phyloP scores from a whole-genome alignment of 345 rosid genomes.

The Eucalyptus erythrocorys region DNA sequence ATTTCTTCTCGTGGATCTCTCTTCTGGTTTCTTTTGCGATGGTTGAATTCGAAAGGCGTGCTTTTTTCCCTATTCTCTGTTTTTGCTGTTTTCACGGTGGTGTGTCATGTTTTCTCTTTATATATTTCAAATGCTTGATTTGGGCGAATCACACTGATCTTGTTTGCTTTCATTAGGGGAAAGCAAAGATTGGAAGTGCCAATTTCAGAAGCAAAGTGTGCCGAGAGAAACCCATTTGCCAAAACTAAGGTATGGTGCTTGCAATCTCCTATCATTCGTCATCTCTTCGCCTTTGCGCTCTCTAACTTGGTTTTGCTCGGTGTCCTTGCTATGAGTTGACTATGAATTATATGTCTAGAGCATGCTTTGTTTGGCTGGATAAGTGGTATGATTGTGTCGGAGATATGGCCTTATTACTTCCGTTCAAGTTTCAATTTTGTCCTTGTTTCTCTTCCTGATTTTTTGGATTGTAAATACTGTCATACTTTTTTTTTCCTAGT shows the following conservation, averaged over 20 bases:
- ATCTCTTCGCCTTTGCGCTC: background rate
- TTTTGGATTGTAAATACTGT: background rate
- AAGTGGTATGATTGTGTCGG: background rate
- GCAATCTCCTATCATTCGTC: background rate
- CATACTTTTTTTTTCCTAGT: background rate
- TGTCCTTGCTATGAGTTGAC: background rate
- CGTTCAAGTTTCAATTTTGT: background rate
- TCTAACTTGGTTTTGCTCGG: background rate
- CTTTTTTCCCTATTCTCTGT: background rate
- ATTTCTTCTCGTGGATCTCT: background rate
- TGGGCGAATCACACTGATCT: background rate
- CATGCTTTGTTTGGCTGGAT: background rate
- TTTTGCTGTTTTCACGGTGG: background rate
- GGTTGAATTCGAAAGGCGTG: background rate
- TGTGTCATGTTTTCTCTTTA: background rate
- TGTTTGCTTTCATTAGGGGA: constrained; percentile 23
- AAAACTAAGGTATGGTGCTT: constrained; percentile 40
- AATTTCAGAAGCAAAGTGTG: constrained; percentile 2
- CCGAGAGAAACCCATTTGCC: constrained; percentile 19
- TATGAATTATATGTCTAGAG: background rate
- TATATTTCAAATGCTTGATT: background rate
- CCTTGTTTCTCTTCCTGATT: background rate
- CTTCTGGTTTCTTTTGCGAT: background rate
- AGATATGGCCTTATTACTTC: background rate
- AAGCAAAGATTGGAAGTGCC: constrained; percentile 42